Percentiles rank a stretch among this genome's conserved stretches.
phyloP scores from a whole-genome alignment of 2,329 filamentous ascomycete genomes.

The Parascedosporium putredinis region DNA sequence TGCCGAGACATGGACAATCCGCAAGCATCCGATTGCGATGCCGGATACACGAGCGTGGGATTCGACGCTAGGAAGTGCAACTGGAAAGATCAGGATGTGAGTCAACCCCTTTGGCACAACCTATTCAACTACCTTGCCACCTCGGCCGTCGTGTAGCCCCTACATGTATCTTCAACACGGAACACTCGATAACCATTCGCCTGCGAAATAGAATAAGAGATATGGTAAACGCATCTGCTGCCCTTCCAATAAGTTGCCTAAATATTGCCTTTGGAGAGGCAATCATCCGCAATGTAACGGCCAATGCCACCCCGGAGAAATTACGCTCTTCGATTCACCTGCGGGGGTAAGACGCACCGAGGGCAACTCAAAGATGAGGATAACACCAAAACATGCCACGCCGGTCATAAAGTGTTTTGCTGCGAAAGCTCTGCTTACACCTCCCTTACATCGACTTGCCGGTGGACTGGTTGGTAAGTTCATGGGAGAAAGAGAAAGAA shows the following conservation, averaged over 20 bases:
- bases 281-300: not conserved
- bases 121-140: not conserved
- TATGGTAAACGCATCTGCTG: not conserved
- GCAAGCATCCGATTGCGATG: slow-evolving; percentile 2
- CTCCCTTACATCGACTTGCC: not conserved
- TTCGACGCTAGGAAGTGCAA: slow-evolving; percentile 33
- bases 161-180: no score
- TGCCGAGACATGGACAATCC: not conserved
- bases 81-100: slow-evolving; percentile 21
- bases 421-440: not conserved
- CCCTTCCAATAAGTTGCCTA: not conserved
- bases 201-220: not conserved
- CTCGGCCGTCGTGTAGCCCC: no score
- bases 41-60: slow-evolving; percentile 8
- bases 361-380: not conserved
- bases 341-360: not conserved
- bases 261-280: not conserved
- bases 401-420: not conserved
- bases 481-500: not conserved
- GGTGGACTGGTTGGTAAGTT: not conserved
- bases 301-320: not conserved
- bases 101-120: slow-evolving; percentile 15
- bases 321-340: not conserved
- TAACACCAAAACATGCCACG: not conserved
- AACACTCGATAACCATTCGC: no score